A percentile compares a stretch with the other conserved stretches of the same genome.
phyloP scores from a whole-genome alignment of 2,329 filamentous ascomycete genomes.

The Lecanicillium sp. region DNA sequence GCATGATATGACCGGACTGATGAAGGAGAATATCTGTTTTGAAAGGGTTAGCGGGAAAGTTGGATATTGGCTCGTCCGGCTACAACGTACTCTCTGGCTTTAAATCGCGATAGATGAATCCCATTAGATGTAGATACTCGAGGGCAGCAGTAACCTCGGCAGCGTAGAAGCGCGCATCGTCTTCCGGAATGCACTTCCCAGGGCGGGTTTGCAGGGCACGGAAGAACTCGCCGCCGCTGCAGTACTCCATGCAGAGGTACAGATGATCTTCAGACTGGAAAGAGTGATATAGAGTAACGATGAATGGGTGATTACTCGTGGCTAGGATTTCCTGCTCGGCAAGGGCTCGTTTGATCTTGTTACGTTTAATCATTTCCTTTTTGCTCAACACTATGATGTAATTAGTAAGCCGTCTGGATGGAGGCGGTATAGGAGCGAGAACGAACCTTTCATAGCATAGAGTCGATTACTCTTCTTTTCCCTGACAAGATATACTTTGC shows the following conservation, averaged over 20 bases:
- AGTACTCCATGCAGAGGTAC: slow-evolving; percentile 99
- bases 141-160: slow-evolving; percentile 94
- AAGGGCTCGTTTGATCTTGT: slow-evolving; percentile 98
- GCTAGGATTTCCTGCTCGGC: slow-evolving; percentile 97
- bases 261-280: slow-evolving; percentile 98
- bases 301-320: slow-evolving; percentile 98
- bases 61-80: too few species aligned
- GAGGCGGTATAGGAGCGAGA: neutral
- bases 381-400: slow-evolving; percentile 75
- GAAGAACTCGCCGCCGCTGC: slow-evolving; percentile 98
- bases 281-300: slow-evolving; percentile 96
- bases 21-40: slow-evolving; percentile 82
- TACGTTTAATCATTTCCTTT: slow-evolving; percentile 99
- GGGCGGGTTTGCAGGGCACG: slow-evolving; percentile 90
- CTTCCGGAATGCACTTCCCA: slow-evolving; percentile 94
- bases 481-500: slow-evolving; percentile 93
- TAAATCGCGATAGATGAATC: slow-evolving; percentile 95
- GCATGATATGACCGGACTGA: slow-evolving; percentile 99
- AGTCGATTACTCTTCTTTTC: slow-evolving; percentile 95
- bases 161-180: slow-evolving; percentile 94
- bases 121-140: slow-evolving; percentile 97
- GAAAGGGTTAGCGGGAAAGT: slow-evolving; percentile 1
- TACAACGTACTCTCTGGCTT: slow-evolving; percentile 84
- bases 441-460: slow-evolving; percentile 95
- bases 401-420: neutral